Evolutionary conservation across 2,329 filamentous ascomycete genomes (phyloP), one percentile per base, ranked within the genome.

Genomic region (Tolypocladium tropicale): DNA sequence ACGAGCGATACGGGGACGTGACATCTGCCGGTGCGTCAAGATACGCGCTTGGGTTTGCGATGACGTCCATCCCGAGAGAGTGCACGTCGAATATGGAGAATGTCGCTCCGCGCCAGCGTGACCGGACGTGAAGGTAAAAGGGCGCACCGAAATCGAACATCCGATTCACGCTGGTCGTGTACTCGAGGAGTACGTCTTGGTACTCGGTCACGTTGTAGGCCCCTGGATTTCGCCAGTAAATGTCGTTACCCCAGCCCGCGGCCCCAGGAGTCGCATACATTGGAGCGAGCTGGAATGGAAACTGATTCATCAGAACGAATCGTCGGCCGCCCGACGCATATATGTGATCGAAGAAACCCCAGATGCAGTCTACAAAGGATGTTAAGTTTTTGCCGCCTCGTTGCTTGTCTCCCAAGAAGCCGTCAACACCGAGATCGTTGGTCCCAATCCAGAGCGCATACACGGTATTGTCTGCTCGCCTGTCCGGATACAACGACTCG

Each of bases 381-480:
- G 77, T 73, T 6, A 91, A 76, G 2, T 80, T 85, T 28, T 82
- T 83, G 14, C 78, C 80, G 0, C 72, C 62, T 5, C 78, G 69
- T 65, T 90, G 84, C 28, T 75, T 76, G 65, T 90, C 85, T 5
- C 78, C 82, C 34, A 92, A 68, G 65, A 91, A 86, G 10, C 79
- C 85, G 53, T 76, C 70, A 56, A 75, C 76, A 25, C 88, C 88
- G 11, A 93, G 74, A 64, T 94, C 89, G 65, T 93, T 93, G 28
- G 88, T 91, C 3, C 89, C 89, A 63, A 92, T 90, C 86, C 86
- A 92, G 53, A 92, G 79, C 1, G 83, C 78, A 64, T 90, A 92
- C 2, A 89, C 83, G 0, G 87, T 89, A 59, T 84, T 83, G 33
- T 80, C 70, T 2, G 77, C 62, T 2, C 74, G 76, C 50, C 76